phyloP scores from a whole-genome alignment of 2,329 filamentous ascomycete genomes.

The Pestalotiopsis sp. region DNA sequence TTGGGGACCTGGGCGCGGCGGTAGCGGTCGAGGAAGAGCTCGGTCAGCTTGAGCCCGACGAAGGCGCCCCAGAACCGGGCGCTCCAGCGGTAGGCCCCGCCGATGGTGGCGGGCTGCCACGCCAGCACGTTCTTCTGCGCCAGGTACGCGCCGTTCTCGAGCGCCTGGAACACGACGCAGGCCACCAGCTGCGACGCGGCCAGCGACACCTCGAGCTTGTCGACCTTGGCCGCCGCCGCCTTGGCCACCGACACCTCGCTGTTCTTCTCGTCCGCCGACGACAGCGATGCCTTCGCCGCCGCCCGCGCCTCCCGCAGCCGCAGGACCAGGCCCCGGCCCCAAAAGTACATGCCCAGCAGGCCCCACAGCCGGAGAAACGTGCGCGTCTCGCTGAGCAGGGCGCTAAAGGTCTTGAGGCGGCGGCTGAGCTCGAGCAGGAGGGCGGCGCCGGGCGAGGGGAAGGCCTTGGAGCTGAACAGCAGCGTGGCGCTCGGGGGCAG shows the following conservation, averaged over 20 bases:
- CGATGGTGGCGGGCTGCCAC: slow-evolving; percentile 56
- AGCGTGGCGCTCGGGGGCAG: slow-evolving; percentile 52
- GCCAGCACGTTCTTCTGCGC: slow-evolving; percentile 69
- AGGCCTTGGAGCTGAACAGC: slow-evolving; percentile 37
- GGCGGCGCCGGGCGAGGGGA: slow-evolving; percentile 36
- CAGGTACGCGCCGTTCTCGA: slow-evolving; percentile 85
- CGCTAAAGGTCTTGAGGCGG: slow-evolving; percentile 61
- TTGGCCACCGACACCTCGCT: slow-evolving; percentile 23
- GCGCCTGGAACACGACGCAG: slow-evolving; percentile 70
- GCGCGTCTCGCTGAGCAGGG: slow-evolving; percentile 68
- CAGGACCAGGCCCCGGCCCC: slow-evolving; percentile 54
- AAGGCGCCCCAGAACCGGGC: slow-evolving; percentile 79
- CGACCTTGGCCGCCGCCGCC: slow-evolving; percentile 25
- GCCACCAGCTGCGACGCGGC: slow-evolving; percentile 67
- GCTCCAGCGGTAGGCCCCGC: slow-evolving; percentile 68
- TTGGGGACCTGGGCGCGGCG: slow-evolving; percentile 32
- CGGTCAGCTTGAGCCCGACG: slow-evolving; percentile 72
- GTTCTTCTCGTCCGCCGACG: slow-evolving; percentile 14
- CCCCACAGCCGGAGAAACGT: slow-evolving; percentile 78
- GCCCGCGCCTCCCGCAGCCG: slow-evolving; percentile 27
- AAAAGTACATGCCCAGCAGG: slow-evolving; percentile 71
- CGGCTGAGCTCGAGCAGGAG: slow-evolving; percentile 48
- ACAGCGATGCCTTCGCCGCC: slow-evolving; percentile 4
- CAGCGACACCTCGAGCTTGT: slow-evolving; percentile 50
- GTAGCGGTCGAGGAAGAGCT: slow-evolving; percentile 52